Conservation (phyloP, 345 rosid genomes). For the Eucalyptus curtisii region DNA sequence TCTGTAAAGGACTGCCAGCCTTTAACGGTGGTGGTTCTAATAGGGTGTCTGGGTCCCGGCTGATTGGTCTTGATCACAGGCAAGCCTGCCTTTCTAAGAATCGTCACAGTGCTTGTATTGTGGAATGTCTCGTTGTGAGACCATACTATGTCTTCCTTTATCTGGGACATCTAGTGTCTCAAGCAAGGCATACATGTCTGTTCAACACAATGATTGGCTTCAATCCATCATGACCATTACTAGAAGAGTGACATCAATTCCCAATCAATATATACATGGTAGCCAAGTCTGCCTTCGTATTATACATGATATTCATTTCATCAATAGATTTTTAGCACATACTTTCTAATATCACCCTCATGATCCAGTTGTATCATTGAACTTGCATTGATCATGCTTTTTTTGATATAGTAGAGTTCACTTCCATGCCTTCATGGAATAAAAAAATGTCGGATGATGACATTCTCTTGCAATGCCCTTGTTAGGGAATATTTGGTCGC, state of each 20-base stretch:
- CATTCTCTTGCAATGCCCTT: background rate
- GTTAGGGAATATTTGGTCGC: background rate
- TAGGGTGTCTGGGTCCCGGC: background rate
- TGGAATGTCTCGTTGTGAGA: background rate
- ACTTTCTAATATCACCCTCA: background rate
- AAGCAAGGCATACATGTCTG: background rate
- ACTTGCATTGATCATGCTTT: background rate
- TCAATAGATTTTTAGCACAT: background rate
- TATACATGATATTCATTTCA: background rate
- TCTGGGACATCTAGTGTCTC: background rate
- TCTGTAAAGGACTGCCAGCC: background rate
- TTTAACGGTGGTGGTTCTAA: background rate
- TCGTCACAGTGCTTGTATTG: background rate
- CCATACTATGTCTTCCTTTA: background rate
- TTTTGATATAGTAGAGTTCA: background rate
- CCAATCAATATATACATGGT: no score
- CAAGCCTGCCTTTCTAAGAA: background rate
- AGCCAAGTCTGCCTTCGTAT: background rate
- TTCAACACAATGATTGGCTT: background rate
- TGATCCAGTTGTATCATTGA: background rate
- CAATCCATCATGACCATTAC: background rate
- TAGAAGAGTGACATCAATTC: background rate
- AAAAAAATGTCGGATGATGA: background rate
- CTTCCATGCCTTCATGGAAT: background rate
- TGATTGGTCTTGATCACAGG: background rate